phyloP scores from a whole-genome alignment of 345 rosid genomes.

The Firmiana major region DNA sequence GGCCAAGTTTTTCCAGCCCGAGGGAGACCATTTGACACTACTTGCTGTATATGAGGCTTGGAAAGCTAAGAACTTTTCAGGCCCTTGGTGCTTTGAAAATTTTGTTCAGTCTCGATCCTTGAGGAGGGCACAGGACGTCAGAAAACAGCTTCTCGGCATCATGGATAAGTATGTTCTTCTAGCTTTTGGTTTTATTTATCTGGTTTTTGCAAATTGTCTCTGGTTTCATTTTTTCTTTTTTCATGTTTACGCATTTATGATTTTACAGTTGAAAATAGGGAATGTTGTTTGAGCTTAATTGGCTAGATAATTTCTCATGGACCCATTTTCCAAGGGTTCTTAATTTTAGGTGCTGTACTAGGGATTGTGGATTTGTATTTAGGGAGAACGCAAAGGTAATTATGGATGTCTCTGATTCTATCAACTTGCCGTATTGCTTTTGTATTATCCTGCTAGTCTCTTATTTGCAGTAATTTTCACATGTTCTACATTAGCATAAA shows the following conservation, averaged over 20 bases:
- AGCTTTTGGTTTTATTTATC: background rate
- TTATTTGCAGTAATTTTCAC: background rate
- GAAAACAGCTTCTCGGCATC: constrained; percentile 85
- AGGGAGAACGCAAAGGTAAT: background rate
- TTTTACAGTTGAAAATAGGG: background rate
- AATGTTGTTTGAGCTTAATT: too few species aligned
- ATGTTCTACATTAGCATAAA: background rate
- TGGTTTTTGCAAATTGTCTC: background rate
- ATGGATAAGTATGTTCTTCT: constrained; percentile 71
- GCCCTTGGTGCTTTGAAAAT: constrained; percentile 90
- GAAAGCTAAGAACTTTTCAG: constrained; percentile 85
- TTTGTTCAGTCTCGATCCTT: constrained; percentile 77
- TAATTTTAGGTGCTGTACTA: too few species aligned
- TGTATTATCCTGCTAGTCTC: background rate
- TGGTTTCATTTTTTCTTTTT: background rate
- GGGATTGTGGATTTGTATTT: too few species aligned
- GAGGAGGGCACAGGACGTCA: constrained; percentile 79
- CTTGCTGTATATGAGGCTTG: constrained; percentile 93
- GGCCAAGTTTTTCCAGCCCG: constrained; percentile 85
- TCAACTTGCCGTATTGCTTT: background rate
- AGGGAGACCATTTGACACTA: constrained; percentile 92
- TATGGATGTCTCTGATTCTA: background rate
- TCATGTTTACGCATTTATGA: background rate
- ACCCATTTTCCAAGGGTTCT: too few species aligned
- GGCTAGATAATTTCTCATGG: too few species aligned